These are phyloP conservation scores for Aspergillus coremiiformis DNA, from an alignment of 495 filamentous ascomycete genomes.

Conservation along the genomic window DNA sequence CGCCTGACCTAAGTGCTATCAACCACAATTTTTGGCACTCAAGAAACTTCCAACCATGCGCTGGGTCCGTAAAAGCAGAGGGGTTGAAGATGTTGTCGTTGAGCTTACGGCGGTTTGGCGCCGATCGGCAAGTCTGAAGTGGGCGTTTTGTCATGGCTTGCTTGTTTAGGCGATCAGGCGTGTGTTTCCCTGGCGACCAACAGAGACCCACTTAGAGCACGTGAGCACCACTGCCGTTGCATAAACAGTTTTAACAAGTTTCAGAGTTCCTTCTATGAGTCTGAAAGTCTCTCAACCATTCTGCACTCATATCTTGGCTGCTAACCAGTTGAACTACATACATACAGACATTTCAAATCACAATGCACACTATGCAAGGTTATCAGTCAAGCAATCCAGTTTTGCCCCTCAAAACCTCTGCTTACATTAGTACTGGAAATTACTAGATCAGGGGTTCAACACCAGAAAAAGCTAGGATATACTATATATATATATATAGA, in stretches of 20 bases:
- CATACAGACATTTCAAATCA: too few species aligned
- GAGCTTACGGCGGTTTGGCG: constrained; percentile 1
- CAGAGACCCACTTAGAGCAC: not conserved
- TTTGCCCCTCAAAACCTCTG: too few species aligned
- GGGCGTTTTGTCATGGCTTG: constrained; percentile 10
- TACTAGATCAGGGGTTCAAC: too few species aligned
- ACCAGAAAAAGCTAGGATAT: not conserved
- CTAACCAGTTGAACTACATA: too few species aligned
- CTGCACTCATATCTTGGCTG: too few species aligned
- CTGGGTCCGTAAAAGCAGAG: not conserved
- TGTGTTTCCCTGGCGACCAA: constrained; percentile 8
- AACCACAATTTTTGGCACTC: not conserved
- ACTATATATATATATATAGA: too few species aligned
- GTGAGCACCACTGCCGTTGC: not conserved
- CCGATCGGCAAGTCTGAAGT: constrained; percentile 1
- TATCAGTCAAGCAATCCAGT: too few species aligned
- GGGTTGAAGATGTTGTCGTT: constrained; percentile 5
- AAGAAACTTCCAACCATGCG: not conserved
- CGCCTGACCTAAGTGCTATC: not conserved
- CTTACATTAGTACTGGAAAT: too few species aligned
- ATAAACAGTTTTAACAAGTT: too few species aligned
- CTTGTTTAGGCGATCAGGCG: constrained; percentile 11
- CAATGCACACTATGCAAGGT: too few species aligned
- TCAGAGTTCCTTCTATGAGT: too few species aligned
- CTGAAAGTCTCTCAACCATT: too few species aligned